These are phyloP conservation scores for Quercus mongolica DNA, from an alignment of 306 rosid genomes.

Conservation along the genomic window DNA sequence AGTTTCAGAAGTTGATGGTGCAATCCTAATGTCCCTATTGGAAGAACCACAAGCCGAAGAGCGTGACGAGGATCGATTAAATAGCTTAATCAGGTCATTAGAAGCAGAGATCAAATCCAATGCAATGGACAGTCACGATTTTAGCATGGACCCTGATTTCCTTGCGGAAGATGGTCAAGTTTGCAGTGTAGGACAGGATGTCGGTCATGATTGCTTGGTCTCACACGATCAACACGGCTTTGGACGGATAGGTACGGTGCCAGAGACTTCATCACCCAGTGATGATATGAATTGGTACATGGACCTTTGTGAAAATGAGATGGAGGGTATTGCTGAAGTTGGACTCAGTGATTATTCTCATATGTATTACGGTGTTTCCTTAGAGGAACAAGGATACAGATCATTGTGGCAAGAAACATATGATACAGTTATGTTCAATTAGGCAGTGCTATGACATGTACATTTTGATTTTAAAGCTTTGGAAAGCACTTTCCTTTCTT, in stretches of 20 bases:
- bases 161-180: conserved; percentile 1
- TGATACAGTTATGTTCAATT: not conserved
- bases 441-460: not conserved
- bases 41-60: conserved; percentile 42
- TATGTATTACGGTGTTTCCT: not conserved
- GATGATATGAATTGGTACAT: conserved; percentile 30
- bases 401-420: conserved; percentile 8
- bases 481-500: too few relatives aligned
- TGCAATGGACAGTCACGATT: conserved; percentile 4
- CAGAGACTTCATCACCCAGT: conserved; percentile 22
- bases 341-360: conserved; percentile 1
- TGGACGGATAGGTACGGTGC: conserved; percentile 33
- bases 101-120: conserved; percentile 45
- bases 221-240: conserved; percentile 17
- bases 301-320: conserved; percentile 24
- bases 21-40: conserved; percentile 44
- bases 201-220: conserved; percentile 19
- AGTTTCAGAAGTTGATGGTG: conserved; percentile 29
- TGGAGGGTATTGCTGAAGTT: conserved; percentile 11
- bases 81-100: conserved; percentile 40
- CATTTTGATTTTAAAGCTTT: not conserved
- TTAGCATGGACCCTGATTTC: not conserved
- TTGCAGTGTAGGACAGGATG: conserved; percentile 20
- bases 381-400: not conserved
- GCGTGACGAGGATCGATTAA: conserved; percentile 31